These are phyloP conservation scores for Cruciata laevipes DNA, from an alignment of 257 asterid genomes.

Conservation along the genomic window DNA sequence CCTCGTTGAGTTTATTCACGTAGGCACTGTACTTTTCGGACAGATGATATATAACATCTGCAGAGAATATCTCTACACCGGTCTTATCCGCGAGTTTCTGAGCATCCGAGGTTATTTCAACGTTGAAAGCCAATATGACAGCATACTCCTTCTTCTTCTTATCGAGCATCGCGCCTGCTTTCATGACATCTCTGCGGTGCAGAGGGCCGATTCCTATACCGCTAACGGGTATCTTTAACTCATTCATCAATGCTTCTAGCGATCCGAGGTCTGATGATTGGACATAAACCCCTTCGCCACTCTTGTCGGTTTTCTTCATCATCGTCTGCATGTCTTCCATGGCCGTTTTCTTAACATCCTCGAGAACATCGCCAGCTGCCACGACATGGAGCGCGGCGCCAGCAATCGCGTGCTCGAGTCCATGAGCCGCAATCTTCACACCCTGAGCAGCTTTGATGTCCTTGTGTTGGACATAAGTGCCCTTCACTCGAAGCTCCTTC, in stretches of 20 bases:
- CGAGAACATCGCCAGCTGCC: constrained; percentile 72
- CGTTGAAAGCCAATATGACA: constrained; percentile 87
- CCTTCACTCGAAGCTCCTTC: constrained; percentile 99
- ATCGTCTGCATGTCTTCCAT: constrained; percentile 94
- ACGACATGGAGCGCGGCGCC: constrained; percentile 84
- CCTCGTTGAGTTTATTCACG: constrained; percentile 86
- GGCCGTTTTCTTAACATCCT: constrained; percentile 63
- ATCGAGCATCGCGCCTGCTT: constrained; percentile 92
- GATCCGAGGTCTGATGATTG: constrained; percentile 97
- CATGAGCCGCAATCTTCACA: constrained; percentile 88
- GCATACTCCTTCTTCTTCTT: constrained; percentile 86
- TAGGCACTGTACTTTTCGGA: constrained; percentile 91
- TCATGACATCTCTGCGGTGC: constrained; percentile 92
- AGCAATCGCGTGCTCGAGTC: constrained; percentile 95
- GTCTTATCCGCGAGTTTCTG: constrained; percentile 80
- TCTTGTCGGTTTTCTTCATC: constrained; percentile 82
- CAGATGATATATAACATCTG: constrained; percentile 83
- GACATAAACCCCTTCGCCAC: constrained; percentile 91
- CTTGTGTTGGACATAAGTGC: constrained; percentile 77
- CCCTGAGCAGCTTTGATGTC: constrained; percentile 98
- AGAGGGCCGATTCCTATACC: constrained; percentile 94
- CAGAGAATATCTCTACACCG: constrained; percentile 75
- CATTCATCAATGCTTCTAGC: constrained; percentile 85
- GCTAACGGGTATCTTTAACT: constrained; percentile 87
- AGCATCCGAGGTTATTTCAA: constrained; percentile 83